Evolutionary conservation across 2,329 filamentous ascomycete species (phyloP), one percentile per base, ranked within the genome.

Genomic region (Xylaria multiplex): DNA sequence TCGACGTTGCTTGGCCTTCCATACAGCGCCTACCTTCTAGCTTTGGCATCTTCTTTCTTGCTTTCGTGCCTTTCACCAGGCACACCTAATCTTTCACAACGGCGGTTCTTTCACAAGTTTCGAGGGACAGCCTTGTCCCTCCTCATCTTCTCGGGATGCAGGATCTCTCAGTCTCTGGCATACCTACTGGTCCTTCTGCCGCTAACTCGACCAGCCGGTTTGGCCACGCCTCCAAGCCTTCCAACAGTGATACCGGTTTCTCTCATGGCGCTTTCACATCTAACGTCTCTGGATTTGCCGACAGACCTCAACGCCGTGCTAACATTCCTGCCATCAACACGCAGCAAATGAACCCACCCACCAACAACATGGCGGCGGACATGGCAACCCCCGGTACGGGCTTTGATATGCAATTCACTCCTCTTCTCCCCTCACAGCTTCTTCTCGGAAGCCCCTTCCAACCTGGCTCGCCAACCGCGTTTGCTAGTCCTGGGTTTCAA

Each of bases 331-430:
- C 91, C 70, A 97, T 98, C 82, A 97, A 97, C 80, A 97, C 96
- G 24, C 90, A 91, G 76, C 83, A 88, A 69, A 85, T 91, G 79
- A 79, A 75, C 72, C 84, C 79, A 63, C 79, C 79, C 22, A 79
- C 80, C 32, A 79, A 80, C 58, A 85, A 86, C 75, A 88, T 85
- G 77, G 83, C 81, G 66, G 87, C 86, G 74, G 93, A 97, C 70
- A 88, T 97, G 88, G 85, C 91, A 71, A 95, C 92, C 27, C 94
- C 96, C 16, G 93, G 92, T 49, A 95, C 93, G 59, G 93, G 88
- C 49, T 97, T 93, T 77, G 96, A 98, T 77, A 97, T 98, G 95
- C 96, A 98, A 81, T 98, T 97, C 81, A 97, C 96, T 11, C 95
- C 96, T 70, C 86, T 99, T 71, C 88, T 99, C 43, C 96, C 96